These are phyloP conservation scores for Yamadazyma akitaensis DNA, from an alignment of 805 yeast species.

Conservation along the genomic window DNA sequence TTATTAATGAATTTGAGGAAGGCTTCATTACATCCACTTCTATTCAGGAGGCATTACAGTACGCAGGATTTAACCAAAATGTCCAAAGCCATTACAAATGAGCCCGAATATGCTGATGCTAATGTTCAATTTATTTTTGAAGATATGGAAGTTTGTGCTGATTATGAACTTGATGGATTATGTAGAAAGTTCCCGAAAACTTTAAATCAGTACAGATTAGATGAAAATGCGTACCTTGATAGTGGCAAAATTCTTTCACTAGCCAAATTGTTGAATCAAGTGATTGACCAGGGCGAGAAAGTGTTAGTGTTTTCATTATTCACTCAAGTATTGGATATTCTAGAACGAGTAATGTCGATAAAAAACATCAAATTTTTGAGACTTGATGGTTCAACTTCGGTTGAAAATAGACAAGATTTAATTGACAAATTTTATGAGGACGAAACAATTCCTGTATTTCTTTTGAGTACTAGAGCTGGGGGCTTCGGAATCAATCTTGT, in stretches of 20 bases:
- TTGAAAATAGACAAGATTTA: conserved; percentile 86
- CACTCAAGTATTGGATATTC: conserved; percentile 86
- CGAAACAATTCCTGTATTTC: conserved; percentile 74
- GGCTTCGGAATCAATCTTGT: conserved; percentile 97
- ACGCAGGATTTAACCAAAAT: conserved; percentile 57
- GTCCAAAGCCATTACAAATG: conserved; percentile 78
- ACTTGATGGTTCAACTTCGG: conserved; percentile 91
- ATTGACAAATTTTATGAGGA: conserved; percentile 89
- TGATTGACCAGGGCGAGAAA: conserved; percentile 58
- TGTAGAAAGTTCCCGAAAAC: conserved; percentile 74
- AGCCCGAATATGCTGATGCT: conserved; percentile 77
- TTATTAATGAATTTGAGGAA: conserved; percentile 86
- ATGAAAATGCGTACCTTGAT: conserved; percentile 52
- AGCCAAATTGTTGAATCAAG: conserved; percentile 52
- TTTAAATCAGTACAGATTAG: conserved; percentile 49
- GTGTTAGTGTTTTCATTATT: conserved; percentile 85
- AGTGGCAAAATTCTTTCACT: conserved; percentile 75
- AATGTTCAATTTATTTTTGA: conserved; percentile 75
- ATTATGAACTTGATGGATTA: conserved; percentile 75
- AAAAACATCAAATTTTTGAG: conserved; percentile 71
- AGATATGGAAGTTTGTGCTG: conserved; percentile 95
- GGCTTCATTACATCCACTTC: conserved; percentile 87
- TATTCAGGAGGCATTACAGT: conserved; percentile 65
- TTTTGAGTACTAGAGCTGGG: conserved; percentile 94
- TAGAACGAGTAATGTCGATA: conserved; percentile 69